phyloP scores from a whole-genome alignment of 768 basidiomycete genomes.

The Chalciporus pseudorubinellus region DNA sequence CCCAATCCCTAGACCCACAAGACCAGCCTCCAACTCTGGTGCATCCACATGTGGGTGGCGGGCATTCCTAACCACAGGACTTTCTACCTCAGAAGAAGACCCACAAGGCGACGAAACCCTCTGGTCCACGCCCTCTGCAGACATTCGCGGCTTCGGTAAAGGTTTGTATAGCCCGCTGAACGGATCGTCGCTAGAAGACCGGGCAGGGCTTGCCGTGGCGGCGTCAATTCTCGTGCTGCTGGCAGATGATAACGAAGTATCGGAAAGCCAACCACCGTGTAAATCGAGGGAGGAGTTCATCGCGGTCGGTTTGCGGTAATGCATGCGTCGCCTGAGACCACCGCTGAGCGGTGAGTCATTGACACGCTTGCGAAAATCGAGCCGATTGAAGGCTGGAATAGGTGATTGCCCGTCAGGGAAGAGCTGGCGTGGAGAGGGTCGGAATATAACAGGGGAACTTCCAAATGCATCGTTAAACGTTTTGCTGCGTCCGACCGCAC shows the following conservation, averaged over 20 bases:
- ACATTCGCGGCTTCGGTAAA: conserved; percentile 16
- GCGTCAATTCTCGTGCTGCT: conserved; percentile 13
- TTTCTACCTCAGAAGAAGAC: conserved; percentile 40
- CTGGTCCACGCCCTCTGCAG: conserved; percentile 7
- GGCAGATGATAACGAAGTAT: conserved; percentile 29
- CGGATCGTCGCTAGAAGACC: conserved; percentile 40
- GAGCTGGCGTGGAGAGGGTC: conserved; percentile 40
- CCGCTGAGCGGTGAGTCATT: conserved; percentile 49
- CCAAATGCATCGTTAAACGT: conserved; percentile 30
- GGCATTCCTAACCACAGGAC: conserved; percentile 45
- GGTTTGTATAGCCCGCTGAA: conserved; percentile 47
- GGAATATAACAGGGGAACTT: conserved; percentile 40
- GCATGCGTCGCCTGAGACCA: conserved; percentile 28
- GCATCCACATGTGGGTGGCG: conserved; percentile 21
- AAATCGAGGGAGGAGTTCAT: conserved; percentile 28
- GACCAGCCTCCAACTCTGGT: conserved; percentile 32
- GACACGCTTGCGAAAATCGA: conserved; percentile 34
- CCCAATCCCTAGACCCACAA: conserved; percentile 39
- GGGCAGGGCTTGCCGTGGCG: conserved; percentile 21
- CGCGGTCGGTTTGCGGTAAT: conserved; percentile 27
- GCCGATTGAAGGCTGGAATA: conserved; percentile 28
- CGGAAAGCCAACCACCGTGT: conserved; percentile 30
- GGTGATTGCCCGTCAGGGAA: conserved; percentile 37
- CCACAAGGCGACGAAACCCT: conserved; percentile 15
- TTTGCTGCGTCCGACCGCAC: conserved; percentile 23